A percentile compares a stretch with the other conserved stretches of the same genome.
Conservation (phyloP, 768 basidiomycete species). For the Lactifluus piperatus region DNA sequence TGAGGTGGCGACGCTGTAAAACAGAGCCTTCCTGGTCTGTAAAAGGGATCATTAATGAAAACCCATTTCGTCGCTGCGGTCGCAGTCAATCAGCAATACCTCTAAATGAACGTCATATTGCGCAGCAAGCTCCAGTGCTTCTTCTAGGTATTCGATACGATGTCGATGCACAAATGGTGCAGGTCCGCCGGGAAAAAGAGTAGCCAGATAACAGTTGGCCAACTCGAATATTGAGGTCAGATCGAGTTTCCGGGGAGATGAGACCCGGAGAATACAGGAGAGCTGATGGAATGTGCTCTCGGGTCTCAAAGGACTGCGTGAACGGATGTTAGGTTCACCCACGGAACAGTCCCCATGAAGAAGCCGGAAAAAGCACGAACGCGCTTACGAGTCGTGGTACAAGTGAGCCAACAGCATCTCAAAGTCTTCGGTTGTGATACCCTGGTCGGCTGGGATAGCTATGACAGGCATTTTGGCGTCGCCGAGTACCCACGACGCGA, state of each 20-base stretch:
- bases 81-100: slow-evolving; percentile 23
- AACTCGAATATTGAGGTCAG: slow-evolving; percentile 43
- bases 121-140: slow-evolving; percentile 45
- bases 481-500: slow-evolving; percentile 19
- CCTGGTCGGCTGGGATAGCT: slow-evolving; percentile 31
- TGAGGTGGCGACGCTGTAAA: slow-evolving; percentile 55
- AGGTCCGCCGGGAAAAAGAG: slow-evolving; percentile 43
- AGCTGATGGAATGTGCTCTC: slow-evolving; percentile 35
- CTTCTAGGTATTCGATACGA: slow-evolving; percentile 31
- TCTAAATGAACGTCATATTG: slow-evolving; percentile 42
- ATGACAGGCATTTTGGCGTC: slow-evolving; percentile 17
- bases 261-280: slow-evolving; percentile 47
- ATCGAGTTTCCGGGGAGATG: slow-evolving; percentile 47
- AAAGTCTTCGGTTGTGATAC: slow-evolving; percentile 39
- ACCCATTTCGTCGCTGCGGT: not conserved
- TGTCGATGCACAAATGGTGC: slow-evolving; percentile 33
- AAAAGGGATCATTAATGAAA: not conserved
- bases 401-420: slow-evolving; percentile 51
- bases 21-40: slow-evolving; percentile 52
- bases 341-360: not conserved
- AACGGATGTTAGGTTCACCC: not conserved
- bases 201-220: slow-evolving; percentile 35
- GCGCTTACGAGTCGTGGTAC: slow-evolving; percentile 59
- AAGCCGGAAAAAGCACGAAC: not conserved
- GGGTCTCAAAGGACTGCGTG: slow-evolving; percentile 4